phyloP scores from a whole-genome alignment of 1,139 yeast species.

The Candida sanyaensis region DNA sequence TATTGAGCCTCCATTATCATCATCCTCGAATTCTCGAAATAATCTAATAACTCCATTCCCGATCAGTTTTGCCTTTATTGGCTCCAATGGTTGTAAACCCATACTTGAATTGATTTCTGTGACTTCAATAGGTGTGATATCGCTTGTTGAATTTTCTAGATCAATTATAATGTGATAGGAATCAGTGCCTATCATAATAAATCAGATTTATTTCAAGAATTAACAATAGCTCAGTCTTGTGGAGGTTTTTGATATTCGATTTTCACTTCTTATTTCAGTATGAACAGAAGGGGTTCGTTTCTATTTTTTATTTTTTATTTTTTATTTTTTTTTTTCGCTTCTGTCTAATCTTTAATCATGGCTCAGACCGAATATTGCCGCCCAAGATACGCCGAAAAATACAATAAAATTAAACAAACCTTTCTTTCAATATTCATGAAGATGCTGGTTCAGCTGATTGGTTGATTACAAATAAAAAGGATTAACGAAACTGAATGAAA shows the following conservation, averaged over 20 bases:
- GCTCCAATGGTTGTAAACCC: slow-evolving; percentile 35
- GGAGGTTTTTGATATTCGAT: not conserved
- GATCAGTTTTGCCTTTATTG: slow-evolving; percentile 56
- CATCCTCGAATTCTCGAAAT: slow-evolving; percentile 52
- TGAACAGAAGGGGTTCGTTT: not conserved
- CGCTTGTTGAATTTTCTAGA: slow-evolving; percentile 9
- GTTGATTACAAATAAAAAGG: too few species aligned
- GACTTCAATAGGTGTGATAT: slow-evolving; percentile 22
- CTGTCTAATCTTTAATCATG: not conserved
- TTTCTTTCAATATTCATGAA: not conserved
- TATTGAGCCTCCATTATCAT: slow-evolving; percentile 9
- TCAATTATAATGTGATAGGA: slow-evolving; percentile 42
- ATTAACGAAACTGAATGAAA: not conserved
- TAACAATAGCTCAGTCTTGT: too few species aligned
- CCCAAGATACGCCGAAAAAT: not conserved
- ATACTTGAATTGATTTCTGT: slow-evolving; percentile 22
- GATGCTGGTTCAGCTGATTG: too few species aligned
- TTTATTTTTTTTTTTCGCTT: not conserved
- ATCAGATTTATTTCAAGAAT: not conserved
- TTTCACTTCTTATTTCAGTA: not conserved
- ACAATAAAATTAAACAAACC: not conserved
- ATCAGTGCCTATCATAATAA: slow-evolving; percentile 45
- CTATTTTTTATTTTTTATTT: too few species aligned
- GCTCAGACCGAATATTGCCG: not conserved
- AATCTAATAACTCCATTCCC: slow-evolving; percentile 76